Evolutionary conservation across 169 alveolate species (phyloP).

Genomic region (Besnoitia besnoiti): DNA sequence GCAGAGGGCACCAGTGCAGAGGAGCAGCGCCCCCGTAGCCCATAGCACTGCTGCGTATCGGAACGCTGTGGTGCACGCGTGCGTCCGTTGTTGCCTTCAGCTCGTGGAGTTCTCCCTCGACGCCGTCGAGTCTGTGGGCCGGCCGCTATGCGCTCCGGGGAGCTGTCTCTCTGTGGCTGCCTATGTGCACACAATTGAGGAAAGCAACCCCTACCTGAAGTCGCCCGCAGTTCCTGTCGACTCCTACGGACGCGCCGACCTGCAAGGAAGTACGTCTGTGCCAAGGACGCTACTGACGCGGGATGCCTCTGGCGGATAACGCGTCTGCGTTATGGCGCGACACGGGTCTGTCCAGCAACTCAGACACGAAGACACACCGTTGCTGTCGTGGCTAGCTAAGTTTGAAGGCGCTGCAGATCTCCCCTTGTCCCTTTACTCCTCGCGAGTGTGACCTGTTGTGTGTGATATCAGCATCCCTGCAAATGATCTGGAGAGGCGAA

Average conservation of each 20-base stretch:
- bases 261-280: not conserved
- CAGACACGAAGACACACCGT: not conserved
- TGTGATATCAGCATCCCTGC: not conserved
- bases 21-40: too few relatives aligned
- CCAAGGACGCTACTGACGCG: not conserved
- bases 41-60: too few relatives aligned
- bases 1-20: too few relatives aligned
- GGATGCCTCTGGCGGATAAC: not conserved
- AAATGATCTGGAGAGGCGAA: slow-evolving; percentile 18
- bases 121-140: not conserved
- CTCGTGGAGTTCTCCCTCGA: slow-evolving; percentile 23
- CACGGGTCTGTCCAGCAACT: too few relatives aligned
- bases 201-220: not conserved
- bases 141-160: not conserved
- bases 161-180: not conserved
- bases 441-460: not conserved
- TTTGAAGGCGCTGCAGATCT: not conserved
- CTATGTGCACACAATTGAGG: not conserved
- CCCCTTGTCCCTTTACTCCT: not conserved
- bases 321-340: not conserved
- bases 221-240: not conserved
- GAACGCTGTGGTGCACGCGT: too few relatives aligned
- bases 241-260: not conserved
- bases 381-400: not conserved
- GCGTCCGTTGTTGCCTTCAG: not conserved